Base-by-base conservation (phyloP, 805 yeast species). In the Candida silvicultrix region DNA sequence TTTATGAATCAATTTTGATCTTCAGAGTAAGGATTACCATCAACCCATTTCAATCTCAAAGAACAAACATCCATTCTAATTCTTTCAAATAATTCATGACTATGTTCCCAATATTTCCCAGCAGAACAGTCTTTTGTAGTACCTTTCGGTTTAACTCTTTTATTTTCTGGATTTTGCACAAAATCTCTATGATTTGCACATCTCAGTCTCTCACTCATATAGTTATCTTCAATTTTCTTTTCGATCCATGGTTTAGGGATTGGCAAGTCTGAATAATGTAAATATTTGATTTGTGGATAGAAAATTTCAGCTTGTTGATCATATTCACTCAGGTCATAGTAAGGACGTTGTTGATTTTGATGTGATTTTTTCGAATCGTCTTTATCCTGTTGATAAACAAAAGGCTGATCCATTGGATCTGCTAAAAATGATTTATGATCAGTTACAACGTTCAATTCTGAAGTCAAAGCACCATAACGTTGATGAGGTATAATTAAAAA, bases 241-340 rank as follows among this genome's bases (percentile, higher is more conserved):
- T 41, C 25, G 19, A 41, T 51, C 86, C 87, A 81, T 9, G 85
- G 86, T 54, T 81, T 80, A 0, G 78, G 76, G 5, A 80, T 56
- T 6, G 86, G 86, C 41, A 69, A 68, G 54, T 81, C 87, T 7
- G 83, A 77, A 56, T 74, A 81, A 58, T 81, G 87, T 21, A 81
- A 58, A 44, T 76, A 62, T 52, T 69, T 71, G 1, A 71, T 58
- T 7, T 65, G 55, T 4, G 54, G 50, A 2, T 64, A 43, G 19
- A 23, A 42, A 3, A 14, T 6, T 18, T 23, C 21, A 7, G 41
- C 25, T 19, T 16, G 41, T 18, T 39, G 22, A 8, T 28, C 35
- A n/a, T n/a, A n/a, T n/a, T n/a, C n/a, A n/a, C n/a, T n/a, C n/a
- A n/a, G n/a, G n/a, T n/a, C n/a, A n/a, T n/a, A n/a, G n/a, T n/a